Evolutionary conservation across 1,284 basidiomycete genomes (phyloP).

Genomic region (Austroboletus rostrupii): DNA sequence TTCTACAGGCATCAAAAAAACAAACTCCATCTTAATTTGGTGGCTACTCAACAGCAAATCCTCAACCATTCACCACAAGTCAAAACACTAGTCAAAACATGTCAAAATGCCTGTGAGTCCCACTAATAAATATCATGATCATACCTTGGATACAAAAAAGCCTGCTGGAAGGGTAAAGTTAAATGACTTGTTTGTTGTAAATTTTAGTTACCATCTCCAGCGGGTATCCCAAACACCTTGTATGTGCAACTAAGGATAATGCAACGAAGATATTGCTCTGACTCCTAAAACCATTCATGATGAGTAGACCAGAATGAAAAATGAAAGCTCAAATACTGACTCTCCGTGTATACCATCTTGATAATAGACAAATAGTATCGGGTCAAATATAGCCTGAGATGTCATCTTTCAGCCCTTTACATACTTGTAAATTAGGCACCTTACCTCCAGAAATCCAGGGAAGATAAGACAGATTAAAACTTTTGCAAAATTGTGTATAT

Average conservation of each 20-base stretch:
- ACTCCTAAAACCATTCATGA: conserved; percentile 74
- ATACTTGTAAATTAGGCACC: neutral
- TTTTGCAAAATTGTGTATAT: conserved; percentile 52
- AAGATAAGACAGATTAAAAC: conserved; percentile 57
- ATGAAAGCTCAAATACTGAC: conserved; percentile 61
- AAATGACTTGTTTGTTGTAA: neutral
- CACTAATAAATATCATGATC: conserved; percentile 55
- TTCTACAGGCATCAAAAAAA: no score
- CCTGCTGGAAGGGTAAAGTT: conserved; percentile 28
- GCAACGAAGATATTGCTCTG: conserved; percentile 37
- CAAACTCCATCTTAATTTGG: no score
- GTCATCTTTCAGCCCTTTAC: neutral
- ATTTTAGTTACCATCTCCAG: conserved; percentile 59
- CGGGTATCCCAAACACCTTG: conserved; percentile 59
- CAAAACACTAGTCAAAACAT: no score
- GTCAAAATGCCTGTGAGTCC: no score
- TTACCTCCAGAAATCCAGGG: conserved; percentile 58
- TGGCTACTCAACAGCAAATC: no score
- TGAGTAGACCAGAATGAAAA: conserved; percentile 61
- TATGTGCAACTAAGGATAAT: conserved; percentile 64
- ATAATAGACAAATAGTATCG: conserved; percentile 59
- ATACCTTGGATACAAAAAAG: conserved; percentile 61
- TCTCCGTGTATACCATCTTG: conserved; percentile 65
- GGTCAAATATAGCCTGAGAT: conserved; percentile 55
- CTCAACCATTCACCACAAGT: no score